Evolutionary conservation across 1,139 yeast species (phyloP), one percentile per base, ranked within the genome.

Genomic region (Magnusiomyces sp.): DNA sequence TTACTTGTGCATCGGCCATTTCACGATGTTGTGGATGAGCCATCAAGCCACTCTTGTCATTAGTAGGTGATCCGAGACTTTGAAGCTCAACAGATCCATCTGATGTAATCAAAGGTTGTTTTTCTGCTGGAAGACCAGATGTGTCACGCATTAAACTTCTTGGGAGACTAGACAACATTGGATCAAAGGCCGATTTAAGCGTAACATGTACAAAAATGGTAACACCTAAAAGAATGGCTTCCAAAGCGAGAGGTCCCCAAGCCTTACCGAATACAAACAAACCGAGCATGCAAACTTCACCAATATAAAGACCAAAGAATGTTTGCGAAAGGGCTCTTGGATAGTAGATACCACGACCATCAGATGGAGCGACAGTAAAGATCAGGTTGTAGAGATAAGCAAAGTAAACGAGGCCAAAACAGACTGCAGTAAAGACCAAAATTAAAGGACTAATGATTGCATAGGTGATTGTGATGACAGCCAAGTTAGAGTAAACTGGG

Each of bases 211-310:
- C 74, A 60, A 79, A 77, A 3, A 77, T 75, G 0, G 97, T 88
- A 55, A 76, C 72, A 14, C 72, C 78, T 14, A 88, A 61, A 50
- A 81, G 71, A 51, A 87, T 74, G 7, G 78, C 83, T 66, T 85
- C 88, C 49, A 92, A 70, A 14, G 78, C 90, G 56, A 90, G 76
- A 45, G 95, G 95, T 40, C 95, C 97, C 96, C 96, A 90, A 51
- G 95, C 86, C 73, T 88, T 87, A 56, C 95, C 94, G 61, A 89
- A 88, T 29, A 81, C 87, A 64, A 89, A 88, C 56, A 92, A 72
- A 51, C 95, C 97, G 56, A 90, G 69, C 62, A 92, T 63, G 71
- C 95, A 87, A 33, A 89, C 67, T 67, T 92, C 92, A 19, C 94
- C 95, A 57, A 92, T 68, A 66, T 92, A 92, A 44, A 92, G 68